A percentile compares a stretch with the other conserved stretches of the same genome.
Evolutionary conservation across 208 protist genomes (phyloP).

Genomic region (Naegleria fowleri): DNA sequence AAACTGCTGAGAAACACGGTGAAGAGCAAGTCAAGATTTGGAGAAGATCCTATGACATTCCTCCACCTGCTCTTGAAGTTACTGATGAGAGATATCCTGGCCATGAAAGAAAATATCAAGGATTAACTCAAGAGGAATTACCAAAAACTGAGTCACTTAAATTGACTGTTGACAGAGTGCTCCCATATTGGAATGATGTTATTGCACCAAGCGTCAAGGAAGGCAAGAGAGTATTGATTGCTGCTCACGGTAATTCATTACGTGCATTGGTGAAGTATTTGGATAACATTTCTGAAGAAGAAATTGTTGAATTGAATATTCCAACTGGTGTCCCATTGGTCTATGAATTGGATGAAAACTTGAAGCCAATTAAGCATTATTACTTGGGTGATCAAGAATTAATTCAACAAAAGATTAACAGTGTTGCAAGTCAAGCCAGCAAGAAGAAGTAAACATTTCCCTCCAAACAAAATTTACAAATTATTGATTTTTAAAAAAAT

Average conservation of each 20-base stretch:
- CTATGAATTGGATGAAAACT: slow-evolving; percentile 42
- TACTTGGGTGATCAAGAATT: slow-evolving; percentile 24
- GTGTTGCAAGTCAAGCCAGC: neutral
- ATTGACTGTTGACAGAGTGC: slow-evolving; percentile 47
- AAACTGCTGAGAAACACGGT: slow-evolving; percentile 61
- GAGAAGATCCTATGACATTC: slow-evolving; percentile 54
- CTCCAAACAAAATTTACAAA: neutral
- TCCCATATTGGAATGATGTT: slow-evolving; percentile 51
- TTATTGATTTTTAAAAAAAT: neutral
- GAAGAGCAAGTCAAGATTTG: slow-evolving; percentile 58
- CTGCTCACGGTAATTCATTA: slow-evolving; percentile 60
- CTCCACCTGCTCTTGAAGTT: slow-evolving; percentile 52
- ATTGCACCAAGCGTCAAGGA: slow-evolving; percentile 51
- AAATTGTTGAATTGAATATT: slow-evolving; percentile 52
- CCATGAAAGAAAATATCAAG: slow-evolving; percentile 43
- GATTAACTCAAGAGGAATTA: slow-evolving; percentile 32
- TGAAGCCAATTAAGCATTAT: slow-evolving; percentile 34
- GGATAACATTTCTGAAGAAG: slow-evolving; percentile 50
- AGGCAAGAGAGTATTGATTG: slow-evolving; percentile 61
- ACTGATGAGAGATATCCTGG: slow-evolving; percentile 41
- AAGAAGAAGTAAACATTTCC: slow-evolving; percentile 18
- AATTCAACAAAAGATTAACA: slow-evolving; percentile 20
- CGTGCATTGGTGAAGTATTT: slow-evolving; percentile 58
- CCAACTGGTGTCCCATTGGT: slow-evolving; percentile 56
- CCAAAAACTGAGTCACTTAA: slow-evolving; percentile 55